Percentiles rank a stretch among this genome's conserved stretches.
phyloP scores from a whole-genome alignment of 1,284 basidiomycete genomes.

The Leccinum huronense region DNA sequence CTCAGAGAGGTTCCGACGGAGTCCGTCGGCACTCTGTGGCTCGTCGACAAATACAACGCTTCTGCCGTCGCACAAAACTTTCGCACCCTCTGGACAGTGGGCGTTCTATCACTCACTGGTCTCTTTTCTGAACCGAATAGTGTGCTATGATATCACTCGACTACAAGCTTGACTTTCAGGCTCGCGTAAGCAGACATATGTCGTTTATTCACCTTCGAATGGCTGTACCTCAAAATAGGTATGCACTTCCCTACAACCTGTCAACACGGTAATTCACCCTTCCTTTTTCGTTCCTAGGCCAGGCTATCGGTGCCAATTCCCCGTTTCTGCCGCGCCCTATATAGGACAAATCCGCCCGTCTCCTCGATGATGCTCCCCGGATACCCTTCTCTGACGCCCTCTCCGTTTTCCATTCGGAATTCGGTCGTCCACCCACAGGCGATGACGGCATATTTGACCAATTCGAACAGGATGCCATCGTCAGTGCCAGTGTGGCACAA shows the following conservation, averaged over 20 bases:
- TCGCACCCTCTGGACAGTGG: slow-evolving; percentile 47
- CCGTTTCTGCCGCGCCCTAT: slow-evolving; percentile 79
- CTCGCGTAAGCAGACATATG: slow-evolving; percentile 77
- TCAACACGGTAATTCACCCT: background rate
- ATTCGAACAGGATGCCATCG: slow-evolving; percentile 73
- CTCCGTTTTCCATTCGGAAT: slow-evolving; percentile 71
- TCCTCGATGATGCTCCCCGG: slow-evolving; percentile 86
- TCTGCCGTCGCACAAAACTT: slow-evolving; percentile 63
- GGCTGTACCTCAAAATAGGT: slow-evolving; percentile 91
- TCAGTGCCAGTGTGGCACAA: slow-evolving; percentile 87
- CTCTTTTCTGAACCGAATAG: slow-evolving; percentile 32
- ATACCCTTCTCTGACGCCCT: slow-evolving; percentile 70
- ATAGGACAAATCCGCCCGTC: slow-evolving; percentile 73
- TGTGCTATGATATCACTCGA: slow-evolving; percentile 68
- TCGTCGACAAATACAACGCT: slow-evolving; percentile 64
- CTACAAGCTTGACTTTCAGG: slow-evolving; percentile 84
- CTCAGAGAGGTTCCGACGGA: too few relatives aligned
- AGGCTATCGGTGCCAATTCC: slow-evolving; percentile 82
- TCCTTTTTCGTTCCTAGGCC: slow-evolving; percentile 40
- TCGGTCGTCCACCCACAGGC: slow-evolving; percentile 60
- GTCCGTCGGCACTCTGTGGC: slow-evolving; percentile 45
- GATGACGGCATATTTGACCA: slow-evolving; percentile 74
- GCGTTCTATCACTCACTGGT: slow-evolving; percentile 19
- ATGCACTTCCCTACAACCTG: slow-evolving; percentile 26
- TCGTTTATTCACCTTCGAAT: slow-evolving; percentile 70